Evolutionary conservation across 208 protist species (phyloP).

Genomic region (Acanthamoeba lugdunensis): DNA sequence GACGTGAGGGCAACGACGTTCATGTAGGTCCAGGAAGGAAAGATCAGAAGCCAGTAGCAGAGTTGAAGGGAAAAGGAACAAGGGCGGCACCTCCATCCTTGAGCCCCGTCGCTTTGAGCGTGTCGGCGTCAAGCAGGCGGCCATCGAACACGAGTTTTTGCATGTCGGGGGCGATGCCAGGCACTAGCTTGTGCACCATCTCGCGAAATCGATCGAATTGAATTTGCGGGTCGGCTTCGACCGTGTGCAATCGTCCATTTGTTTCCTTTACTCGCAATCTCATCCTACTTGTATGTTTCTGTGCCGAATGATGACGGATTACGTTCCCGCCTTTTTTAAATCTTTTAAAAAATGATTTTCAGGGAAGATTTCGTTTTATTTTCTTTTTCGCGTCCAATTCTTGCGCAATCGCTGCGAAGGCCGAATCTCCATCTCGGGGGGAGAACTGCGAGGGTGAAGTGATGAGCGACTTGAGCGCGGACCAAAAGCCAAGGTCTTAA

Average conservation of each 20-base stretch:
- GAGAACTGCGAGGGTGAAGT: neutral
- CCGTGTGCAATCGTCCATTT: constrained; percentile 27
- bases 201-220: constrained; percentile 21
- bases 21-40: neutral
- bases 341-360: neutral
- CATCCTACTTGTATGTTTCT: neutral
- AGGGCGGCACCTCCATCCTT: constrained; percentile 35
- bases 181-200: neutral
- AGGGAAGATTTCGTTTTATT: neutral
- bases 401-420: neutral
- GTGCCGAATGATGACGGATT: neutral
- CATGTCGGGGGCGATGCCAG: neutral
- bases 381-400: constrained; percentile 24
- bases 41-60: neutral
- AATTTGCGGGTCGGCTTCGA: neutral
- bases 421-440: neutral
- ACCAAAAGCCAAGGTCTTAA: constrained; percentile 10
- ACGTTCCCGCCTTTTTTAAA: constrained; percentile 10
- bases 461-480: neutral
- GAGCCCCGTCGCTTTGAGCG: constrained; percentile 4
- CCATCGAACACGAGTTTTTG: constrained; percentile 16
- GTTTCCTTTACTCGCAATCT: constrained; percentile 31
- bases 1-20: neutral
- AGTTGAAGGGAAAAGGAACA: neutral
- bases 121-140: constrained; percentile 5